Evolutionary conservation across 306 rosid genomes (phyloP), one percentile per base, ranked within the genome.

Genomic region (Casuarina glauca): DNA sequence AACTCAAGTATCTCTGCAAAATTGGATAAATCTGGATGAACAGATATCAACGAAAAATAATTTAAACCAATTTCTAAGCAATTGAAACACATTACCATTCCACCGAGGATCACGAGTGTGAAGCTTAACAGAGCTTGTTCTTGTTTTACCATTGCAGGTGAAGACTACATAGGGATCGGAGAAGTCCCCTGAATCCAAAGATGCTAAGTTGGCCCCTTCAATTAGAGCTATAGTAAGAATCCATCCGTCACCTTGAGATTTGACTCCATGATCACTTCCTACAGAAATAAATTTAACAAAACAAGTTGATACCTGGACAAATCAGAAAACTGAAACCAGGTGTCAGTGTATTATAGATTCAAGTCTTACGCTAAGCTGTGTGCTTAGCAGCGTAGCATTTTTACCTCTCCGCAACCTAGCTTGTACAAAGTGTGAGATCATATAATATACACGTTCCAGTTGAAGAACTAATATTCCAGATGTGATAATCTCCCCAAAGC

Each of bases 71-170:
- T 58, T 53, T 53, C 52, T 64, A 12, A 16, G 41, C 53, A 79
- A 74, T 66, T 69, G 70, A 74, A 82, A 62, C n/a, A 20, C 48
- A 82, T 79, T 64, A 94, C 98, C 98, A 61, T 88, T 92, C 98
- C 98, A 94, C 68, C 86, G 93, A 80, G 98, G 98, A 78, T 89
- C 73, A 3, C 73, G 75, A 6, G 90, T 86, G 85, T 92, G 93
- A 73, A 92, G 93, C 88, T 87, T 89, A 78, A 92, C 97, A 39
- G 98, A 95, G 84, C 98, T 95, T 80, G 97, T 88, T 81, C 96
- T 92, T 73, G 89, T 92, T 87, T 83, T 90, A 53, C 91, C 96
- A 82, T 91, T 95, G 87, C 97, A 90, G 48, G 93, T 90, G 64
- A 95, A 84, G 73, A 91, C 88, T 44, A 95, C 98, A 57, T 89